Evolutionary conservation across 2,329 filamentous ascomycete genomes (phyloP), one percentile per base, ranked within the genome.

Genomic region (Trichoderma pleuroti): DNA sequence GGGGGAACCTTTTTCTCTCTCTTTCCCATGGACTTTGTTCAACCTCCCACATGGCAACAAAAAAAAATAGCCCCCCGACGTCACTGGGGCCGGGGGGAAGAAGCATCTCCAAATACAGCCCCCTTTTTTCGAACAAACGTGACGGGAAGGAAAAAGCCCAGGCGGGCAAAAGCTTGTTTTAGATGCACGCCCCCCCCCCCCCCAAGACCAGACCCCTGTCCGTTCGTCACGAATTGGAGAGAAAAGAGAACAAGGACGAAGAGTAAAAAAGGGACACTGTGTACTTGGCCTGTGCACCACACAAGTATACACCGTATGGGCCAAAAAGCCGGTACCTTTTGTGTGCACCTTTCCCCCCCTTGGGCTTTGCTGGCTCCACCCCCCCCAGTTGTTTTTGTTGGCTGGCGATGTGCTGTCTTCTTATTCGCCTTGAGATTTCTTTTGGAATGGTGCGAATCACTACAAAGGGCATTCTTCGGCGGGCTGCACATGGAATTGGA

Each of bases 121-220:
- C 62, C 62, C 32, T 56, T 65, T 65, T 65, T 65, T 24, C 21
- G 21, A 52, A 52, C 46, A 12, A 11, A 21, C n/a, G 39, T 26
- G 46, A 26, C 34, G 39, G 24, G 34, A 64, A 28, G 39, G 26
- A n/a, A 39, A 30, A 42, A 42, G 39, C 39, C 28, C 34, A 61
- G 28, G 39, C 18, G 30, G 54, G 57, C 28, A 42, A 70, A 46
- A 46, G 46, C 46, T 70, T 64, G 59, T 64, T 65, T 56, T 70
- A 24, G 34, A 63, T 32, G 26, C 59, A 70, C 67, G 26, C 56
- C 57, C 56, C 65, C 18, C 21, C 18, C n/a, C n/a, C n/a, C n/a
- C n/a, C n/a, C n/a, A n/a, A n/a, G n/a, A n/a, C 3, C 3, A 28
- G 24, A 30, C 57, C 67, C 67, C 32, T 61, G 67, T 32, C 24